These are phyloP conservation scores for Sistotremastrum niveocremeum DNA, from an alignment of 768 basidiomycete species.

Conservation along the genomic window DNA sequence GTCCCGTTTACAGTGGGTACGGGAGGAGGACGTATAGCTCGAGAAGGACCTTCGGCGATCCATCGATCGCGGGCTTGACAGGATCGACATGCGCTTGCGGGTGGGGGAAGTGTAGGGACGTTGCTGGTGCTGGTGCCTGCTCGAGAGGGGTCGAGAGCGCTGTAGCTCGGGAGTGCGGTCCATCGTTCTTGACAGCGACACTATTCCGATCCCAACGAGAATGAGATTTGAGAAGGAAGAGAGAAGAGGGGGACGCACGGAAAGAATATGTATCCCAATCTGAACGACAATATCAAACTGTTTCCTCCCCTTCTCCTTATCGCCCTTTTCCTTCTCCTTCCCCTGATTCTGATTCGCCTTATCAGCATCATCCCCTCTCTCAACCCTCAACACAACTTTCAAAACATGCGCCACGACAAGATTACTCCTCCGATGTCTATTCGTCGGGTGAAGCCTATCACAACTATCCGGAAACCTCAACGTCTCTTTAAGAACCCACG, in stretches of 20 bases:
- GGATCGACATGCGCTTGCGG: not conserved
- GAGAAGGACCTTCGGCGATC: not conserved
- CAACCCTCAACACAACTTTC: slow-evolving; percentile 72
- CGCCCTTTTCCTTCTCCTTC: slow-evolving; percentile 23
- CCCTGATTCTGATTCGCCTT: too few relatives aligned
- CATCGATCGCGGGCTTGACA: not conserved
- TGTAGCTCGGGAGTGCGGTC: slow-evolving; percentile 68
- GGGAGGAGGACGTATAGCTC: not conserved
- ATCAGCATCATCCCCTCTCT: slow-evolving; percentile 53
- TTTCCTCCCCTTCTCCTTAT: slow-evolving; percentile 58
- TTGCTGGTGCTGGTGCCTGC: slow-evolving; percentile 32
- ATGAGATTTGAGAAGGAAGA: not conserved
- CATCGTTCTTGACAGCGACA: slow-evolving; percentile 75
- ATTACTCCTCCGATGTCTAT: slow-evolving; percentile 63
- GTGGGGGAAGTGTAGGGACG: slow-evolving; percentile 23
- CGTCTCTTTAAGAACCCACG: slow-evolving; percentile 68
- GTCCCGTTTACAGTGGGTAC: not conserved
- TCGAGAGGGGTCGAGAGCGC: slow-evolving; percentile 23
- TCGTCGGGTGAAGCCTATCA: slow-evolving; percentile 55
- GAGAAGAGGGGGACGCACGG: slow-evolving; percentile 36
- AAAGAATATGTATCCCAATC: slow-evolving; percentile 75
- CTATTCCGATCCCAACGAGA: slow-evolving; percentile 20
- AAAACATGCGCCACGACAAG: slow-evolving; percentile 64
- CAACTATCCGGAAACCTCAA: slow-evolving; percentile 60
- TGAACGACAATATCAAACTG: slow-evolving; percentile 80